These are phyloP conservation scores for Hyaloperonospora arabidopsidis DNA, from an alignment of 352 stramenopile genomes.

Conservation along the genomic window DNA sequence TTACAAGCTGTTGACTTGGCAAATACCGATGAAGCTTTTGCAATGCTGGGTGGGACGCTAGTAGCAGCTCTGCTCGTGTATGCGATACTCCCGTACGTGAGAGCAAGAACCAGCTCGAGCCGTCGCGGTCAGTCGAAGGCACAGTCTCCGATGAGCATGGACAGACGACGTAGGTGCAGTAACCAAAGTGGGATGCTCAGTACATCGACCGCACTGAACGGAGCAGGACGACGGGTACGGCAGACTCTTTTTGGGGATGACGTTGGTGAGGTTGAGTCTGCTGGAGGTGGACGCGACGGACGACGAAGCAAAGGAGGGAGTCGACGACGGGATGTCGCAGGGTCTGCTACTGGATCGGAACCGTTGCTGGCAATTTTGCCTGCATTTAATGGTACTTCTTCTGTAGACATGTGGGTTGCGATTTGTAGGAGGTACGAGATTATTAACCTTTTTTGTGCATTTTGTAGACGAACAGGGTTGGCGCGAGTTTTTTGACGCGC, in stretches of 20 bases:
- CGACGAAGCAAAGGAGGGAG: conserved; percentile 7
- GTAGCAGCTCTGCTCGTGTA: conserved; percentile 23
- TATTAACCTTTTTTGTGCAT: conserved; percentile 4
- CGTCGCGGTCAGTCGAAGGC: conserved; percentile 11
- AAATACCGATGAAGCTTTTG: conserved; percentile 16
- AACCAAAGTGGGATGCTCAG: no score
- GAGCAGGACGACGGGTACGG: conserved; percentile 17
- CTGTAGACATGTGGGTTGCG: background rate
- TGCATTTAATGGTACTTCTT: conserved; percentile 32
- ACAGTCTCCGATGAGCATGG: no score
- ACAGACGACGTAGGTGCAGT: no score
- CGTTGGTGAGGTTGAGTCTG: conserved; percentile 12
- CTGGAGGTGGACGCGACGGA: conserved; percentile 8
- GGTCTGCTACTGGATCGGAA: conserved; percentile 16
- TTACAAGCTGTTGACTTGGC: conserved; percentile 5
- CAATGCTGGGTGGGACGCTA: conserved; percentile 24
- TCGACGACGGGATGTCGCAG: conserved; percentile 4
- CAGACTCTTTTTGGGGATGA: conserved; percentile 10
- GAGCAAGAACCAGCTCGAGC: conserved; percentile 14
- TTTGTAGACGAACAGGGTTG: conserved; percentile 36
- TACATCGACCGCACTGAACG: no score
- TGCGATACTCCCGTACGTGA: conserved; percentile 22
- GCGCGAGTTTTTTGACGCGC: conserved; percentile 43
- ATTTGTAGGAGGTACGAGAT: background rate
- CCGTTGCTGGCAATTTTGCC: conserved; percentile 30